Evolutionary conservation across 2,329 filamentous ascomycete species (phyloP).

Genomic region (Monilinia fructigena): DNA sequence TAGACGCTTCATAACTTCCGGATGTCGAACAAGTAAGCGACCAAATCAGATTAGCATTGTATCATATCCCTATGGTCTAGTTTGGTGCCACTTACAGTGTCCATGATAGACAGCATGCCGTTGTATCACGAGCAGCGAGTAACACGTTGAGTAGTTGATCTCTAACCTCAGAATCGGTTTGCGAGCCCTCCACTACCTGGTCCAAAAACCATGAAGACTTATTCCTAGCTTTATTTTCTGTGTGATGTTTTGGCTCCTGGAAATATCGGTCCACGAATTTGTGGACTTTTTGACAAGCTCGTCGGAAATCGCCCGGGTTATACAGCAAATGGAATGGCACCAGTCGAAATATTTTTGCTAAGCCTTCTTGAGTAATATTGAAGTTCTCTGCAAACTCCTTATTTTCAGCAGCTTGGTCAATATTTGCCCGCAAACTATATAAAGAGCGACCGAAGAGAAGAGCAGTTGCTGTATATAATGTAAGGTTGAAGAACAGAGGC

Average conservation of each 20-base stretch:
- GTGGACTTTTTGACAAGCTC: conserved; percentile 32
- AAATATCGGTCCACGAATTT: conserved; percentile 29
- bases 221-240: background rate
- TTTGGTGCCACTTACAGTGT: conserved; percentile 31
- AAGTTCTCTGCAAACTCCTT: conserved; percentile 41
- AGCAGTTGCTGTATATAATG: conserved; percentile 53
- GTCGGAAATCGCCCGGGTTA: conserved; percentile 29
- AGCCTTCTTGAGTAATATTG: conserved; percentile 40
- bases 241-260: conserved; percentile 42
- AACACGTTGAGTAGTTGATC: conserved; percentile 34
- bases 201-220: conserved; percentile 9
- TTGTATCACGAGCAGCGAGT: conserved; percentile 42
- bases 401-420: conserved; percentile 34
- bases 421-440: conserved; percentile 27
- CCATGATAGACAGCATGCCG: conserved; percentile 44
- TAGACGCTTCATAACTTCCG: conserved; percentile 21
- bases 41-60: conserved; percentile 21
- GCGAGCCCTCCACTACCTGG: conserved; percentile 41
- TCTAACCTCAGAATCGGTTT: conserved; percentile 32
- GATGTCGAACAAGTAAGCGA: conserved; percentile 27
- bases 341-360: conserved; percentile 39
- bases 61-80: background rate
- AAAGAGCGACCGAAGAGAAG: conserved; percentile 54
- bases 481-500: conserved; percentile 50
- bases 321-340: conserved; percentile 27